phyloP scores from a whole-genome alignment of 306 rosid genomes.

The Canavalia gladiata region DNA sequence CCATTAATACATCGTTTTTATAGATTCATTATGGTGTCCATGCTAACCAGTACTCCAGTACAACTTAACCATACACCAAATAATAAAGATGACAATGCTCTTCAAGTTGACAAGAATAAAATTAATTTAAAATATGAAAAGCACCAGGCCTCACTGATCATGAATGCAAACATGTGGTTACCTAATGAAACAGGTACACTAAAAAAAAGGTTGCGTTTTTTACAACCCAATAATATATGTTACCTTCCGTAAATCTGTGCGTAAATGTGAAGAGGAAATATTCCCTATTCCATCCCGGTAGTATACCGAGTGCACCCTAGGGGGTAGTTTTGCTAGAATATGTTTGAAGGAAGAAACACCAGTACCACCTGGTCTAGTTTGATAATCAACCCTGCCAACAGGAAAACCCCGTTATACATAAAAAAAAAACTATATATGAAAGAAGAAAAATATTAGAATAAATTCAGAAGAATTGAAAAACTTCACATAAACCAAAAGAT shows the following conservation, averaged over 20 bases:
- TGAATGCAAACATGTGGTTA: slow-evolving; percentile 33
- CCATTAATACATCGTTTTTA: not conserved
- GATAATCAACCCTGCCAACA: slow-evolving; percentile 92
- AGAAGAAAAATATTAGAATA: slow-evolving; percentile 35
- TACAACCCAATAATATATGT: slow-evolving; percentile 13
- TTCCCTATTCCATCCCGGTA: slow-evolving; percentile 94
- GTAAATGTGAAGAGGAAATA: slow-evolving; percentile 91
- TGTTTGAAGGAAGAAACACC: slow-evolving; percentile 83
- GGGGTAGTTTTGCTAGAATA: slow-evolving; percentile 89
- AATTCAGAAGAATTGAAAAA: slow-evolving; percentile 30
- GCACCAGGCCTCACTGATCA: slow-evolving; percentile 25
- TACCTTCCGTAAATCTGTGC: slow-evolving; percentile 77
- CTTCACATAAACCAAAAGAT: slow-evolving; percentile 12
- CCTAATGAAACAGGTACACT: not conserved
- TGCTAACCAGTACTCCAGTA: slow-evolving; percentile 9
- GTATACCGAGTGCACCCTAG: slow-evolving; percentile 93
- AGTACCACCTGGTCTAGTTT: slow-evolving; percentile 64
- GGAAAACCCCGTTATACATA: slow-evolving; percentile 39
- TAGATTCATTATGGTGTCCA: slow-evolving; percentile 19
- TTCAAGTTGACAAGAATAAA: slow-evolving; percentile 22
- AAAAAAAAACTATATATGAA: slow-evolving; percentile 6
- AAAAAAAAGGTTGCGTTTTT: slow-evolving; percentile 17
- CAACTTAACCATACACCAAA: slow-evolving; percentile 24
- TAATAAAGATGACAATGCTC: slow-evolving; percentile 3
- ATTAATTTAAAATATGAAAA: slow-evolving; percentile 20